Conservation (phyloP, 2,329 filamentous ascomycete genomes). For the Diaporthe batatas region DNA sequence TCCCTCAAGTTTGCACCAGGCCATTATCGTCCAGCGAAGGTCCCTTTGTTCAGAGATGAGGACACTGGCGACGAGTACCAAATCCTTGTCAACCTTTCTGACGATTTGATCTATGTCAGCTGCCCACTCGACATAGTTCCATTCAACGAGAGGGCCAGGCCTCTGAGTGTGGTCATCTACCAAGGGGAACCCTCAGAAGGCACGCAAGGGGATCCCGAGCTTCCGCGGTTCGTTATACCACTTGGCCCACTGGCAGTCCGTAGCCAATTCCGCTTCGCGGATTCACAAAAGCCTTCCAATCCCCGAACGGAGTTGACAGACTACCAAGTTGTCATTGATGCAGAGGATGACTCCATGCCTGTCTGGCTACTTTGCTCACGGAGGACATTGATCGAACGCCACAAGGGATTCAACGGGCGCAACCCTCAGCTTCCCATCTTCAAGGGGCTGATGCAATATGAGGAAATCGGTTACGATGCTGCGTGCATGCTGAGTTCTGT, state of each 20-base stretch:
- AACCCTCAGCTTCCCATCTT: conserved; percentile 1
- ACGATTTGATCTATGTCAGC: not conserved
- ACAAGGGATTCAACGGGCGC: not conserved
- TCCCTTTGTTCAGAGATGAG: not conserved
- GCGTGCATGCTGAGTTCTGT: not conserved
- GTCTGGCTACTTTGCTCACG: not conserved
- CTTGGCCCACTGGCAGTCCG: not conserved
- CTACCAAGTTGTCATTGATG: not conserved
- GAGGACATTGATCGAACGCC: conserved; percentile 6
- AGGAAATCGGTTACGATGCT: not conserved
- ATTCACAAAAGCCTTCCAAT: not conserved
- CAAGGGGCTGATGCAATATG: not conserved
- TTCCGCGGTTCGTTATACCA: not conserved
- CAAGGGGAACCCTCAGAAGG: conserved; percentile 13
- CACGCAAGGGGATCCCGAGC: not conserved
- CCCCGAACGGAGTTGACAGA: not conserved
- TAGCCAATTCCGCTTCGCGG: not conserved
- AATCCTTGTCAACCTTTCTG: not conserved
- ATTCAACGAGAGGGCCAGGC: not conserved
- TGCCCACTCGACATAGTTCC: not conserved
- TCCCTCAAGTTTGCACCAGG: not conserved
- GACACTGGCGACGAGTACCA: not conserved
- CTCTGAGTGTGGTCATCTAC: not conserved
- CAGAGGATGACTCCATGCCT: not conserved
- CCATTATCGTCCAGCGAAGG: not conserved